Evolutionary conservation across 2,329 filamentous ascomycete genomes (phyloP), one percentile per base, ranked within the genome.

Genomic region (Allantophomopsis cytisporea): DNA sequence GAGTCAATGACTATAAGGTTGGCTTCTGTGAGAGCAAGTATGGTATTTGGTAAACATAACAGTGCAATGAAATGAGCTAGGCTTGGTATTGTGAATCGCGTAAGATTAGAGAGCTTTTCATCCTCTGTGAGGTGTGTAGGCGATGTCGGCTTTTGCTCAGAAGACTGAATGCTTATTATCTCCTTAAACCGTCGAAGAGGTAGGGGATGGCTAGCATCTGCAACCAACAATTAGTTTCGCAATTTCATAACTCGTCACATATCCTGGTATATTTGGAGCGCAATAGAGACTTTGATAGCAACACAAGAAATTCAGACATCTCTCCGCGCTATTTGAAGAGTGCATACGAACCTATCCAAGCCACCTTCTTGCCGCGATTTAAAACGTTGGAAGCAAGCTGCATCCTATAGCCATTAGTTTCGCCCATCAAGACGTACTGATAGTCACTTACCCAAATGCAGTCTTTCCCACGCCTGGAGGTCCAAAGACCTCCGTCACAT

Each of bases 381-480:
- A 94, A 59, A 14, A 76, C 74, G 55, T 72, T 76, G 11, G 72
- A 69, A 43, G 78, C 69, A 34, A 84, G 62, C 54, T 86, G 83
- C 50, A 89, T 69, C 30, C 84, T 89, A 28, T 10, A 10, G 7
- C 11, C 23, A 28, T 28, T 12, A 28, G 23, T 8, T 28, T 28
- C 23, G 10, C 7, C 23, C 23, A 10, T 28, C 23, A 28, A 12
- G 23, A 10, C 3, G 3, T 28, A 28, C 8, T 12, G 23, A 12
- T 12, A 28, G 5, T 12, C 54, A 39, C 43, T 41, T 32, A 47
- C 47, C 80, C 83, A 49, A 95, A 64, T 11, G 80, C 69, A 4
- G 86, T 94, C 66, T 94, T 95, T 21, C 88, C 89, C 18, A 74
- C 74, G 2, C 87, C 88, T 7, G 85, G 81, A 10, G 88, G 86